phyloP scores from a whole-genome alignment of 768 basidiomycete genomes.

The Hydnomerulius pinastri region DNA sequence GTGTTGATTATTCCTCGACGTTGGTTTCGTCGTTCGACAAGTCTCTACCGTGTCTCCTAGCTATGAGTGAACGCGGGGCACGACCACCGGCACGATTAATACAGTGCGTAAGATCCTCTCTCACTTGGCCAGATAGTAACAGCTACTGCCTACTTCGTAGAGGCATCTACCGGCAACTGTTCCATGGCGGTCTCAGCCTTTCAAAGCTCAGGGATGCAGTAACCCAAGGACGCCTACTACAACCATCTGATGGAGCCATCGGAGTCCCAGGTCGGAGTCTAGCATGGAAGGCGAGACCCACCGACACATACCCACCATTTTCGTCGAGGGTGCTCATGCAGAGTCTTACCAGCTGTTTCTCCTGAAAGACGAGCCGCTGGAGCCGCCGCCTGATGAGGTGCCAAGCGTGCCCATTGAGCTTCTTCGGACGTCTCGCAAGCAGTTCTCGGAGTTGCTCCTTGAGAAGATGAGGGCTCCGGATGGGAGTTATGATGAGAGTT shows the following conservation, averaged over 20 bases:
- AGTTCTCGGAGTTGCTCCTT: conserved; percentile 58
- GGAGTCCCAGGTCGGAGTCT: conserved; percentile 76
- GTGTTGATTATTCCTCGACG: too few species aligned
- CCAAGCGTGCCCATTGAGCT: conserved; percentile 40
- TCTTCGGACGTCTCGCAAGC: conserved; percentile 51
- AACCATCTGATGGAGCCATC: conserved; percentile 38
- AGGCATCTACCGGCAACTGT: conserved; percentile 44
- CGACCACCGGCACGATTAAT: conserved; percentile 25
- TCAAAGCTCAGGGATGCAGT: conserved; percentile 70
- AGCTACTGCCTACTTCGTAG: conserved; percentile 27
- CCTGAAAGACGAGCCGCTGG: conserved; percentile 63
- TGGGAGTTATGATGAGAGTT: conserved; percentile 75
- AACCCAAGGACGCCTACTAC: conserved; percentile 60
- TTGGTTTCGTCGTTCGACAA: too few species aligned
- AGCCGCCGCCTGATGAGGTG: conserved; percentile 43
- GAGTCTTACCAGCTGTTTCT: conserved; percentile 61
- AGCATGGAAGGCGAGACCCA: conserved; percentile 70
- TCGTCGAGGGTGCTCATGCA: conserved; percentile 20
- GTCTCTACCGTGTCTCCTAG: too few species aligned
- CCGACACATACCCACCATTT: conserved; percentile 9
- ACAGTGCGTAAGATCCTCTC: conserved; percentile 21
- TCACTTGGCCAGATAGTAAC: conserved; percentile 2
- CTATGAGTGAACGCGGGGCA: conserved; percentile 28
- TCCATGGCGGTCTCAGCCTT: conserved; percentile 54
- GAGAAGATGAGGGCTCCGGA: conserved; percentile 84